Evolutionary conservation across 306 rosid species (phyloP).

Genomic region (Ormosia semicastrata): DNA sequence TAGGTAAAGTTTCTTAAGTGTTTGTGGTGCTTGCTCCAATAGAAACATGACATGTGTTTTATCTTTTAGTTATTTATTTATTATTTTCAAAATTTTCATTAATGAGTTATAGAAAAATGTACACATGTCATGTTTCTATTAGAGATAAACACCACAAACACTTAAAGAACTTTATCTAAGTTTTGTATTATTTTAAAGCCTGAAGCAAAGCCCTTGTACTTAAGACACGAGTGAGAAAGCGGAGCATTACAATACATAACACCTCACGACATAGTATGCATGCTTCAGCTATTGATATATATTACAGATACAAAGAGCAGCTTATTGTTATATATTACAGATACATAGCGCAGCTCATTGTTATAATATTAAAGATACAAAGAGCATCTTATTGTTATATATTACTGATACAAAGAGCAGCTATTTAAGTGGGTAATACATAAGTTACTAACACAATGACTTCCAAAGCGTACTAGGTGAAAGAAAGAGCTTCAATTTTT

Average conservation of each 20-base stretch:
- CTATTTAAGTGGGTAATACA: neutral
- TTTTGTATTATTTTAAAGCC: too few relatives aligned
- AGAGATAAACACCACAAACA: too few relatives aligned
- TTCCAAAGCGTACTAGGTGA: neutral
- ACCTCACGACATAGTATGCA: neutral
- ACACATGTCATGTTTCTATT: too few relatives aligned
- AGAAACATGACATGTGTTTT: too few relatives aligned
- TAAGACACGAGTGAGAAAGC: neutral
- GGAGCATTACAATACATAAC: neutral
- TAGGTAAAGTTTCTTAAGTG: too few relatives aligned
- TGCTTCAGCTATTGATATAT: neutral
- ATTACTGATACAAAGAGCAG: neutral
- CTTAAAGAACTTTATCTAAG: too few relatives aligned
- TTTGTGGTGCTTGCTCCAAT: too few relatives aligned
- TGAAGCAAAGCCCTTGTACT: neutral
- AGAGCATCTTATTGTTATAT: neutral
- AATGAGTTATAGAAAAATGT: too few relatives aligned
- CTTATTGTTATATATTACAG: neutral
- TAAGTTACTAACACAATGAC: neutral
- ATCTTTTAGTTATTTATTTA: too few relatives aligned
- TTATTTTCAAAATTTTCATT: too few relatives aligned
- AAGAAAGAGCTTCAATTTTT: neutral
- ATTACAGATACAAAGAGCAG: neutral
- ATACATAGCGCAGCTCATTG: neutral
- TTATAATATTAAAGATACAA: neutral